phyloP scores from a whole-genome alignment of 2,329 filamentous ascomycete genomes.

The Ilyonectria destructans region DNA sequence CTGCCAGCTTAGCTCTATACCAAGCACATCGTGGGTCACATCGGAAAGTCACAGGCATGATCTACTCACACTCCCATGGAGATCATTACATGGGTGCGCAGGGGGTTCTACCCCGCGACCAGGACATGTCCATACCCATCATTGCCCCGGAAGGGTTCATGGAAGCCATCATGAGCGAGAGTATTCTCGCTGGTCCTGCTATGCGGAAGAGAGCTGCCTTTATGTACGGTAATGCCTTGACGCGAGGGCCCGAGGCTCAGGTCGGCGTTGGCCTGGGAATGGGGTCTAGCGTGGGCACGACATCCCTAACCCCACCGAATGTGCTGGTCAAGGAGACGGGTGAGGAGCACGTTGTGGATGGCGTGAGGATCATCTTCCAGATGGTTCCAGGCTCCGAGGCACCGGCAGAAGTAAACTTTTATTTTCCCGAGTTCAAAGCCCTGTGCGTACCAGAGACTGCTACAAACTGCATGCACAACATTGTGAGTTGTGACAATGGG shows the following conservation, averaged over 20 bases:
- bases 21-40: conserved; percentile 6
- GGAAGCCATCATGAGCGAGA: conserved; percentile 57
- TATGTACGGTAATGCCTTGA: conserved; percentile 58
- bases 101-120: not conserved
- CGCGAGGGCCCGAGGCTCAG: conserved; percentile 51
- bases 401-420: conserved; percentile 60
- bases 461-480: conserved; percentile 60
- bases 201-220: conserved; percentile 57
- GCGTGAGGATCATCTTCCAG: conserved; percentile 58
- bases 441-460: conserved; percentile 58
- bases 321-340: conserved; percentile 45
- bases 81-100: conserved; percentile 23
- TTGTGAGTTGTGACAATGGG: no score
- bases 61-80: conserved; percentile 25
- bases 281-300: conserved; percentile 53
- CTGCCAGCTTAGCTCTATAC: conserved; percentile 19
- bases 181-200: conserved; percentile 56
- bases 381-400: conserved; percentile 60
- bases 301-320: conserved; percentile 6
- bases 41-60: conserved; percentile 5
- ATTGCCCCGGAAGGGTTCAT: conserved; percentile 59
- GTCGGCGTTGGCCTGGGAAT: conserved; percentile 57
- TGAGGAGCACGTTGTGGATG: conserved; percentile 52
- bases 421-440: conserved; percentile 56
- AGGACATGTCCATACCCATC: conserved; percentile 33